A percentile compares a stretch with the other conserved stretches of the same genome.
Evolutionary conservation across 495 filamentous ascomycete genomes (phyloP).

Genomic region (Tuber microsphaerosporum): DNA sequence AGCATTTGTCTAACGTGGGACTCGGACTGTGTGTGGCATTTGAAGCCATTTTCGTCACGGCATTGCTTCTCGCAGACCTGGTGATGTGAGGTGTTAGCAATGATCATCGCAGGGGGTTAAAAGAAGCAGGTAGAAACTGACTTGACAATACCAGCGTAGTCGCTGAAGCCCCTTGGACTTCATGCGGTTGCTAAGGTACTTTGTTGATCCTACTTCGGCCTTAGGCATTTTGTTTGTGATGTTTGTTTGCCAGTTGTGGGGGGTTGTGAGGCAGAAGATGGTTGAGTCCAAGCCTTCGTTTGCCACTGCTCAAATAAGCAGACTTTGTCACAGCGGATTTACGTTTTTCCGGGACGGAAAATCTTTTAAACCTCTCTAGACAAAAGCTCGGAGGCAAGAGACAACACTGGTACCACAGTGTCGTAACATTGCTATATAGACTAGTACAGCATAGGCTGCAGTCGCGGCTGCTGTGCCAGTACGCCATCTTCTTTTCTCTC

Average conservation of each 20-base stretch:
- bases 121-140: neutral
- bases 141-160: constrained; percentile 76
- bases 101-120: neutral
- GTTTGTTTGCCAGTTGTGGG: neutral
- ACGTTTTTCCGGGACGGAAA: neutral
- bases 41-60: constrained; percentile 69
- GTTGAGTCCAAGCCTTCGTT: neutral
- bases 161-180: constrained; percentile 83
- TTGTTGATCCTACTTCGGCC: constrained; percentile 82
- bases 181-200: constrained; percentile 79
- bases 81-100: neutral
- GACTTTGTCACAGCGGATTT: neutral
- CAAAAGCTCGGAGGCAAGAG: neutral
- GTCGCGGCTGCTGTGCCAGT: neutral
- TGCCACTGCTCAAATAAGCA: neutral
- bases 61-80: constrained; percentile 41
- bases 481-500: neutral
- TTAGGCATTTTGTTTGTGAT: constrained; percentile 58
- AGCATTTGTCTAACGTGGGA: constrained; percentile 80
- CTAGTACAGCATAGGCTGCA: neutral
- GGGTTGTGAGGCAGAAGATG: neutral
- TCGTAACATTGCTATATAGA: no score
- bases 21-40: constrained; percentile 73
- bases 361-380: neutral
- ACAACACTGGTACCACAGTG: no score